A percentile compares a stretch with the other conserved stretches of the same genome.
phyloP scores from a whole-genome alignment of 306 rosid genomes.

The Cucumis hystrix region DNA sequence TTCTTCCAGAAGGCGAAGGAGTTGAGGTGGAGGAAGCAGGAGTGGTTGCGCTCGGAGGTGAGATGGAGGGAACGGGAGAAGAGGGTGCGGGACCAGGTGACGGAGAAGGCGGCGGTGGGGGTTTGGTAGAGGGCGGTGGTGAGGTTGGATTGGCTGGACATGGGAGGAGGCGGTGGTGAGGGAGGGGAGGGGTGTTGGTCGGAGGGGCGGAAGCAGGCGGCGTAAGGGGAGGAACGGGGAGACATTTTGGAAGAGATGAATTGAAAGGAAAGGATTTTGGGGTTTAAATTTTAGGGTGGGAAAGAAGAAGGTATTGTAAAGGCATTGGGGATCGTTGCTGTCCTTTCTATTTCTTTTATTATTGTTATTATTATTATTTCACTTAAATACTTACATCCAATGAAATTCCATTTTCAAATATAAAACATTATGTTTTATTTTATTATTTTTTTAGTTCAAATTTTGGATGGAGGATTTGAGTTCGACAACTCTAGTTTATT shows the following conservation, averaged over 20 bases:
- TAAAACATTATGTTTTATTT: too few relatives aligned
- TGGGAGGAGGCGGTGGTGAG: constrained; percentile 20
- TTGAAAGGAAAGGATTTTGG: background rate
- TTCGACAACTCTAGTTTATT: too few relatives aligned
- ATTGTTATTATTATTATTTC: background rate
- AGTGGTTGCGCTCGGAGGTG: constrained; percentile 26
- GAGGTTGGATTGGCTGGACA: constrained; percentile 56
- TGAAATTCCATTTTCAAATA: too few relatives aligned
- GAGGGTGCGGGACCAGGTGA: constrained; percentile 79
- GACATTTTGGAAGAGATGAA: constrained; percentile 21
- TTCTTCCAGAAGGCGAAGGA: constrained; percentile 83
- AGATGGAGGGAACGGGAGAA: constrained; percentile 71
- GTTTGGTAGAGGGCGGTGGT: constrained; percentile 71
- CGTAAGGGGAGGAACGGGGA: constrained; percentile 34
- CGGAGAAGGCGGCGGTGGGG: constrained; percentile 42
- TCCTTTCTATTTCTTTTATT: background rate
- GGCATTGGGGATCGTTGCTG: background rate
- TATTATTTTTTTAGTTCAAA: too few relatives aligned
- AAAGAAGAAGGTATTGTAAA: background rate
- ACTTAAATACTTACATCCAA: background rate
- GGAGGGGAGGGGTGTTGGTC: constrained; percentile 4
- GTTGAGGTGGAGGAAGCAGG: constrained; percentile 17
- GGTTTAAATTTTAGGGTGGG: background rate
- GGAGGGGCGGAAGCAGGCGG: constrained; percentile 58
- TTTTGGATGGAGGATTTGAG: too few relatives aligned